Evolutionary conservation across 1,139 yeast genomes (phyloP), one percentile per base, ranked within the genome.

Genomic region (Yamadazyma sp.): DNA sequence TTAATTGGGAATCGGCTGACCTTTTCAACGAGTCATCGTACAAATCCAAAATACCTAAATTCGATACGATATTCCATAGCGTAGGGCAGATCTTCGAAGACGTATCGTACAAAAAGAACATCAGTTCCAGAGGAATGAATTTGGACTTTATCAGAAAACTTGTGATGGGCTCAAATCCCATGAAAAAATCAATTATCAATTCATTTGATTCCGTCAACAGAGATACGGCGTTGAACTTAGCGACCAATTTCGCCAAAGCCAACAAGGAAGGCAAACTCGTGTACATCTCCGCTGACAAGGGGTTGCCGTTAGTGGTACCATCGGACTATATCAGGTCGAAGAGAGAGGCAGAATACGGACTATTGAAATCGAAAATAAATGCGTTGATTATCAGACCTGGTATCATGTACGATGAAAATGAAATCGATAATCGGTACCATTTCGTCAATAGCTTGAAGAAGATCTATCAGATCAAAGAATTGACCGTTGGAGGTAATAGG

Each of bases 1-100:
- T 87, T n/a, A 56, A 72, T 4, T 87, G 95, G 94, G 65, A 66
- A 34, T 55, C 69, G 35, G 95, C 84, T 1, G 79, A 88, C 56
- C 72, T 87, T 1, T 83, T 87, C 52, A 64, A 81, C 22, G 87
- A 89, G 0, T 57, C 68, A 0, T 66, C 83, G 0, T 87, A 87
- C 56, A 49, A 56, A 17, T 57, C 67, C 4, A 62, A 73, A 31
- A 56, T 88, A 27, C 46, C 55, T 24, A 69, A 72, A 30, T 76
- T 80, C 1, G 70, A 73, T 36, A 81, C 86, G 0, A 92, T 88
- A 2, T 91, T 89, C n/a, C 96, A 88, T 56, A 75, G 92, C 0
- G 69, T 89, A 44, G 97, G 97, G 0, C 70, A 85, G 12, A 62
- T 88, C 10, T 65, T 87, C 36, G 92, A 86, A 50, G 75, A 83